Conservation (phyloP, 108 stramenopile genomes). For the Conticribra weissflogii region DNA sequence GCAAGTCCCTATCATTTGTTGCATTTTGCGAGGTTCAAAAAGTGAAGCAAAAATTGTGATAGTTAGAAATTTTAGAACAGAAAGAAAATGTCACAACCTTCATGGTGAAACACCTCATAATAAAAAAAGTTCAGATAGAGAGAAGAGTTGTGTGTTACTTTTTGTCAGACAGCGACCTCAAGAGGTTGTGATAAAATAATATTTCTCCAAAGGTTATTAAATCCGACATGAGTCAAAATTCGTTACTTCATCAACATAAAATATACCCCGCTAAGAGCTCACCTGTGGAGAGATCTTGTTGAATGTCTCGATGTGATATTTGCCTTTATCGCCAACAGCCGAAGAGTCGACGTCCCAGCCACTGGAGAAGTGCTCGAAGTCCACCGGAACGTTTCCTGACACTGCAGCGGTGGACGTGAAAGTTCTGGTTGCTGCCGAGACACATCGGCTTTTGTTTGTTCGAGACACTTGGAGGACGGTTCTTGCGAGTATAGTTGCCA, state of each 20-base stretch:
- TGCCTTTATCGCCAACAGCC: slow-evolving; percentile 41
- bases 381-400: not conserved
- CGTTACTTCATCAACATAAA: not conserved
- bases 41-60: not conserved
- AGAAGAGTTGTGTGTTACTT: slow-evolving; percentile 19
- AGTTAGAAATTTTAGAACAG: not conserved
- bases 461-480: not conserved
- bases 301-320: slow-evolving; percentile 89
- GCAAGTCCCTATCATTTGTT: slow-evolving; percentile 51
- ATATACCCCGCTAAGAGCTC: not conserved
- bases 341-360: slow-evolving; percentile 12
- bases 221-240: slow-evolving; percentile 1
- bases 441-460: not conserved
- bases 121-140: slow-evolving; percentile 12
- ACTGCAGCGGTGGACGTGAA: slow-evolving; percentile 10
- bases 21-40: not conserved
- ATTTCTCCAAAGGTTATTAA: slow-evolving; percentile 18
- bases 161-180: slow-evolving; percentile 31
- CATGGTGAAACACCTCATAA: slow-evolving; percentile 10
- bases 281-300: slow-evolving; percentile 88
- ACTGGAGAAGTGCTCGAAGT: slow-evolving; percentile 17
- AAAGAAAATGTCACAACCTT: slow-evolving; percentile 12
- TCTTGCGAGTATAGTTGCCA: not conserved
- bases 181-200: slow-evolving; percentile 4
- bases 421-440: not conserved